Evolutionary conservation across 1,284 basidiomycete genomes (phyloP), one percentile per base, ranked within the genome.

Genomic region (Fomitopsis palustris): DNA sequence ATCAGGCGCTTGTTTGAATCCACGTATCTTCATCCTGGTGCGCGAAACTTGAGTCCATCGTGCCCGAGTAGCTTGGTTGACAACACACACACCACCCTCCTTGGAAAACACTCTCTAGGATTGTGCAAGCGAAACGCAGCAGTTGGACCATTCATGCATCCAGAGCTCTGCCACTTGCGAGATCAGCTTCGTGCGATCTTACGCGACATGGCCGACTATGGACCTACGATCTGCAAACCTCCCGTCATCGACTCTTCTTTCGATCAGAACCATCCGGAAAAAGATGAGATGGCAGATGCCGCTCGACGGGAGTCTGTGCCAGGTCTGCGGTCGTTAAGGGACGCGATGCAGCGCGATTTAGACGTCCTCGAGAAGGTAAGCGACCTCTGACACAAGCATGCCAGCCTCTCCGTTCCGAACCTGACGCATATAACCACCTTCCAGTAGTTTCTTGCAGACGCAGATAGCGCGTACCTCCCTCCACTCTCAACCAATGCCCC

Each of bases 401-500:
- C 33, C 33, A 43, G 37, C 41, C 14, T 8, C 53, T 25, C 33
- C 29, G 55, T 52, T 60, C 29, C 58, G 38, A 31, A 42, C 19
- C 39, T 27, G 52, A 54, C 31, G 17, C 19, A 8, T 19, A 31
- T 2, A 29, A 27, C 16, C 21, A 49, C 41, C 53, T 43, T 76
- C 64, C 66, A 86, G 84, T 87, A 89, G 87, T 85, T 85, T 67
- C 77, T 88, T 52, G 74, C 78, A 55, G 73, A 82, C 61, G 76
- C 81, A 6, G 56, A 72, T 31, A 78, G 75, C 42, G 73, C 66
- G 6, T 68, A 75, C 38, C 69, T 79, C 2, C 80, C 81, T 1
- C 69, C 83, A 1, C 74, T 83, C 10, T 90, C 88, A 0, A 88
- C 86, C 5, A 92, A 92, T 67, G 87, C 90, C 2, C 86, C 86